These are phyloP conservation scores for Sporothrix curviconia DNA, from an alignment of 2,329 filamentous ascomycete genomes.

Conservation along the genomic window DNA sequence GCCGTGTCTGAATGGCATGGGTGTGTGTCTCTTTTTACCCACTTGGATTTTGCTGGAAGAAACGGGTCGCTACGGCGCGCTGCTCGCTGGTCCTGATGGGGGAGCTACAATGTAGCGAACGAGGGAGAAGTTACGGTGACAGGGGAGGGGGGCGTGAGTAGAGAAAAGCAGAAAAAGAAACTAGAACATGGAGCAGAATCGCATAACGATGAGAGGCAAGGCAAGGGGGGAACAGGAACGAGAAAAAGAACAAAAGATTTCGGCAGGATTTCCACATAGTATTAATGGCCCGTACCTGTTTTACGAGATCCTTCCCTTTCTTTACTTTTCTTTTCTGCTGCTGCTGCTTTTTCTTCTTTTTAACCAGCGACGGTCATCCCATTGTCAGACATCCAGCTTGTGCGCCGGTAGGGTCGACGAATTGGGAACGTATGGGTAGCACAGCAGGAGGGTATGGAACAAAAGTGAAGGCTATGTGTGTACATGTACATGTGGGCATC, in stretches of 20 bases:
- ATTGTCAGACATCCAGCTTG: no score
- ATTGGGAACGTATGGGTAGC: no score
- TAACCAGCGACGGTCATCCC: no score
- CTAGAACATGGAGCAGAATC: background rate
- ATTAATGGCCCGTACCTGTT: no score
- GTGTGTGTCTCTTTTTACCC: background rate
- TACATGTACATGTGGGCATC: no score
- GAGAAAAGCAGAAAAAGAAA: background rate
- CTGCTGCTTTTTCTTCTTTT: no score
- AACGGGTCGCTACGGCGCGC: constrained; percentile 4
- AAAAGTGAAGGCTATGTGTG: no score
- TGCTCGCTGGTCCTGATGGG: constrained; percentile 4
- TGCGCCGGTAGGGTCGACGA: no score
- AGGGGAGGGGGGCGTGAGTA: background rate
- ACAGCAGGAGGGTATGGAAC: no score
- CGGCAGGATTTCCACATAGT: no score
- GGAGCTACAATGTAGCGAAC: background rate
- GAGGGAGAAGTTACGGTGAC: background rate
- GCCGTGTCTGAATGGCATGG: background rate
- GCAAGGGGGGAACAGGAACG: background rate
- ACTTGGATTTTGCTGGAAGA: background rate
- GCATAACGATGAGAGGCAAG: background rate
- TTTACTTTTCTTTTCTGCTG: no score
- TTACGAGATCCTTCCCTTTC: no score
- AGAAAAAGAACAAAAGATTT: background rate